phyloP scores from a whole-genome alignment of 768 basidiomycete species.

The Lactifluus volemus region DNA sequence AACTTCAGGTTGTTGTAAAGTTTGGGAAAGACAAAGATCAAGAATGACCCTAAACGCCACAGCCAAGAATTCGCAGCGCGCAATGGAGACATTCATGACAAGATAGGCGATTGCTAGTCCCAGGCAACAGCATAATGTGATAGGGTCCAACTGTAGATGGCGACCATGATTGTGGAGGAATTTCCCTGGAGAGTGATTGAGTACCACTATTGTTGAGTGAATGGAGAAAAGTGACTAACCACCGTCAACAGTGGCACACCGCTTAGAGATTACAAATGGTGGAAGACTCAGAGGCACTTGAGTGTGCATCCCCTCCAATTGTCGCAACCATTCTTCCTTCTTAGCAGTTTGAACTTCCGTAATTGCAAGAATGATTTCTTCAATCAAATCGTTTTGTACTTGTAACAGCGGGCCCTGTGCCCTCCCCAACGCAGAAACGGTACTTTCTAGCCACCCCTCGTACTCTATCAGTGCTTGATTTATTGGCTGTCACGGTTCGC shows the following conservation, averaged over 20 bases:
- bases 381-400: background rate
- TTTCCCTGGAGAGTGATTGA: background rate
- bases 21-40: background rate
- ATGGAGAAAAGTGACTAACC: background rate
- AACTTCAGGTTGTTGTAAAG: background rate
- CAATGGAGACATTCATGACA: background rate
- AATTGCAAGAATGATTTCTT: background rate
- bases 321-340: background rate
- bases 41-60: background rate
- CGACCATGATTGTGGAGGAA: background rate
- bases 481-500: too few relatives aligned
- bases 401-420: background rate
- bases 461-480: background rate
- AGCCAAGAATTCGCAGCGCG: background rate
- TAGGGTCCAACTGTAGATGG: background rate
- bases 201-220: too few relatives aligned
- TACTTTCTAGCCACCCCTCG: background rate
- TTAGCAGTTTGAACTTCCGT: background rate
- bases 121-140: background rate
- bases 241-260: background rate
- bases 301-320: background rate
- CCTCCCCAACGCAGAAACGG: background rate
- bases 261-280: background rate
- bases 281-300: background rate
- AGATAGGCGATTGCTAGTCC: background rate